Evolutionary conservation across 331 rosid genomes (phyloP).

Genomic region (Rosa hybrid): DNA sequence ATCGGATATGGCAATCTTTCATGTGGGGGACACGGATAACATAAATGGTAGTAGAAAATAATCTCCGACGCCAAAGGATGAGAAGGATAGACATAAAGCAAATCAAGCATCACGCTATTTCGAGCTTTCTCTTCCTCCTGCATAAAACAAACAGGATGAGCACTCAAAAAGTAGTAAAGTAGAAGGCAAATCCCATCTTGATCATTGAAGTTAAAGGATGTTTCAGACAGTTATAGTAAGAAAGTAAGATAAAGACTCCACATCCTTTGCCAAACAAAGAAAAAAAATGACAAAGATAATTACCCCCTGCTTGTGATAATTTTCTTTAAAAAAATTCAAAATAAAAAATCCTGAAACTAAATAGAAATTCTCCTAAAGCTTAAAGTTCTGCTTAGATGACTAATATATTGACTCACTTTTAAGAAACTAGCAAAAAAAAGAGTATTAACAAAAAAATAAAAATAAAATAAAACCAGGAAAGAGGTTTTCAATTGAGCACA

Average conservation of each 20-base stretch:
- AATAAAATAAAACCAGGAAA: background rate
- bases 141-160: slow-evolving; percentile 40
- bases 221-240: background rate
- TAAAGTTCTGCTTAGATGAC: background rate
- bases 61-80: slow-evolving; percentile 70
- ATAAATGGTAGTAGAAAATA: slow-evolving; percentile 40
- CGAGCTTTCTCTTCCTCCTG: slow-evolving; percentile 79
- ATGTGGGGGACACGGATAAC: slow-evolving; percentile 37
- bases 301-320: too few relatives aligned
- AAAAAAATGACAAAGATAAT: too few relatives aligned
- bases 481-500: background rate
- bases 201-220: slow-evolving; percentile 1
- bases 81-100: slow-evolving; percentile 62
- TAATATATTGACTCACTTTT: background rate
- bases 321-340: too few relatives aligned
- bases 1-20: slow-evolving; percentile 39
- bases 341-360: too few relatives aligned
- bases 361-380: background rate
- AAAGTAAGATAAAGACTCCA: background rate
- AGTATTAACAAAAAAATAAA: too few relatives aligned
- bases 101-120: slow-evolving; percentile 74
- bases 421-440: background rate
- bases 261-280: background rate
- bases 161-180: slow-evolving; percentile 15
- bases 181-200: background rate